Evolutionary conservation across 352 stramenopile genomes (phyloP).

Genomic region (Thraustochytrium striatum): DNA sequence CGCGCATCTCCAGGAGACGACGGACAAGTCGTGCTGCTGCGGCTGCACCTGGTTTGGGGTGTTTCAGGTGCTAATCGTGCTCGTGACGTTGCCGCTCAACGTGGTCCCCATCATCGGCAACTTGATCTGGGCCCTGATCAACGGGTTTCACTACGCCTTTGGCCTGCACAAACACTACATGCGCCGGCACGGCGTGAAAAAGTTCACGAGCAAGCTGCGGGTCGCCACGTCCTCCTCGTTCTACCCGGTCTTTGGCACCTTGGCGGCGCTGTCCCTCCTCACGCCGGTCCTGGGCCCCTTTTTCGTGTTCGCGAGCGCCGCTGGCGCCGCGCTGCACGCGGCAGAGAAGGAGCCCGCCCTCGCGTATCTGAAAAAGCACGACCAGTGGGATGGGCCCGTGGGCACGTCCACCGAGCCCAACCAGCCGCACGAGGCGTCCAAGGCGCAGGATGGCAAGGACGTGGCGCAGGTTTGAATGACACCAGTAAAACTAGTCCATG

Average conservation of each 20-base stretch:
- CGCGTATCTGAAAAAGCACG: background rate
- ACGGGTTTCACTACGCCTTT: constrained; percentile 29
- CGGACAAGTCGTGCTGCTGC: background rate
- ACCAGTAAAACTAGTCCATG: too few species aligned
- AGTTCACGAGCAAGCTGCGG: constrained; percentile 4
- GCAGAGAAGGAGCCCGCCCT: constrained; percentile 25
- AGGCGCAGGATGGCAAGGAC: too few species aligned
- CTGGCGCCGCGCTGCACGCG: constrained; percentile 22
- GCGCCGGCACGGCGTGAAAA: background rate
- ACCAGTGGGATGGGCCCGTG: too few species aligned
- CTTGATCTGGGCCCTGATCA: constrained; percentile 27
- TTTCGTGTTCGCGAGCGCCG: constrained; percentile 37
- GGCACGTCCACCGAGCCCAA: too few species aligned
- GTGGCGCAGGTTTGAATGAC: too few species aligned
- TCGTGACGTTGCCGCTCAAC: constrained; percentile 31
- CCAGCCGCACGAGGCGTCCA: too few species aligned
- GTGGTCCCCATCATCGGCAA: constrained; percentile 6
- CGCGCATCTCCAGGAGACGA: too few species aligned
- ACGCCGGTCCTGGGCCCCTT: constrained; percentile 23
- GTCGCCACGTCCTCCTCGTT: background rate
- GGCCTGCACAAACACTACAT: constrained; percentile 33
- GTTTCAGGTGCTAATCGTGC: background rate
- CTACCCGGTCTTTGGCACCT: constrained; percentile 38
- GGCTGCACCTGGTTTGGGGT: background rate
- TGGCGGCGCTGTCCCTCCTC: background rate